Conservation (phyloP, 2,329 filamentous ascomycete species). For the Sporothrix luriei region DNA sequence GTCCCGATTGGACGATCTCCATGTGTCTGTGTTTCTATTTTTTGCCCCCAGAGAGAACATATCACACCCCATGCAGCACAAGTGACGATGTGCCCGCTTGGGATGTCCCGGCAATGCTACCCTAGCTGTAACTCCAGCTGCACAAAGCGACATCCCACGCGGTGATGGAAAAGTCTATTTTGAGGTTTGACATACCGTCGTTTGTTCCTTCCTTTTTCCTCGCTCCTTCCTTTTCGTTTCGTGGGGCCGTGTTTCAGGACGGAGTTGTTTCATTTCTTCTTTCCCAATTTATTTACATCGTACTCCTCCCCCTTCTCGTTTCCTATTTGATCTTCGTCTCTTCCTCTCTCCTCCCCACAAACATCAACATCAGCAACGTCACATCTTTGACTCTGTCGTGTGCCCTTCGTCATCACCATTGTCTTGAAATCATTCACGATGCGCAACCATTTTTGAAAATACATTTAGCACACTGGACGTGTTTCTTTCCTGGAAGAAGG, state of each 20-base stretch:
- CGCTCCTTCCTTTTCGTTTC: conserved; percentile 12
- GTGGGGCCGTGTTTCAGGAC: conserved; percentile 24
- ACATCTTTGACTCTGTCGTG: conserved; percentile 1
- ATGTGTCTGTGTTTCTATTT: conserved; percentile 19
- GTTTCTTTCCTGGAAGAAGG: background rate
- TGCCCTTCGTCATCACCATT: background rate
- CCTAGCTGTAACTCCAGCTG: background rate
- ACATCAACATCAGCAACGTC: conserved; percentile 2
- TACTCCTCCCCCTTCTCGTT: background rate
- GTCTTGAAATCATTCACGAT: conserved; percentile 9
- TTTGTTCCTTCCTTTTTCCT: conserved; percentile 12
- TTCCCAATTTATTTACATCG: conserved; percentile 20
- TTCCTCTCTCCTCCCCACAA: conserved; percentile 19
- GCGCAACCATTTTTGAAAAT: background rate
- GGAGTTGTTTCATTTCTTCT: conserved; percentile 10
- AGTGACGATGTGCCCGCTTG: conserved; percentile 13
- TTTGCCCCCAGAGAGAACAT: background rate
- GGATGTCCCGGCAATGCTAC: conserved; percentile 17
- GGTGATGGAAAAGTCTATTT: conserved; percentile 25
- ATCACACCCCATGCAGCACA: conserved; percentile 16
- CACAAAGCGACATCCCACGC: conserved; percentile 5
- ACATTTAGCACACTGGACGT: background rate
- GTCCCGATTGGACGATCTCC: conserved; percentile 11
- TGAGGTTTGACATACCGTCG: background rate
- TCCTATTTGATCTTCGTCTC: conserved; percentile 23